Conservation (phyloP, 2,329 filamentous ascomycete genomes). For the Fusarium paranaense region DNA sequence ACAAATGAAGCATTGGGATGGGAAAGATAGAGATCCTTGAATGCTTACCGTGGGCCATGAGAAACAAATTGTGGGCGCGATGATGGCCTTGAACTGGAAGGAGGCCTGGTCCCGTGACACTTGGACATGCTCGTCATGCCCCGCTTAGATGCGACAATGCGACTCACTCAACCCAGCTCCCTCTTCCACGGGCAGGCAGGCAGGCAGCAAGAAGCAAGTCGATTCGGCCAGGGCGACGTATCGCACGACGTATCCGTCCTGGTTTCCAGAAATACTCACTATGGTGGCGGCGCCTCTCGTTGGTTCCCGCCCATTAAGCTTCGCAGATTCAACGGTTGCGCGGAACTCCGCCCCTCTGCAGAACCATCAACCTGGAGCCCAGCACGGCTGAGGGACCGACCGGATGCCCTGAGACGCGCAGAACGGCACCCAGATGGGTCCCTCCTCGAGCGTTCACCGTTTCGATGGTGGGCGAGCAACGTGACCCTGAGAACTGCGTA, state of each 20-base stretch:
- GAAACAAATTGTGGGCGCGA: conserved; percentile 37
- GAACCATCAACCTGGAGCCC: conserved; percentile 3
- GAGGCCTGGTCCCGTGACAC: conserved; percentile 18
- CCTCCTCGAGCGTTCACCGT: conserved; percentile 6
- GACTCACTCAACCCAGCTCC: conserved; percentile 13
- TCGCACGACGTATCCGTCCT: background rate
- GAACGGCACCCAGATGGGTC: background rate
- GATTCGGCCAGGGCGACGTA: conserved; percentile 7
- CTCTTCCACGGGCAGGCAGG: background rate
- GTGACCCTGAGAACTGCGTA: conserved; percentile 18
- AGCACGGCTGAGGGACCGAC: conserved; percentile 22
- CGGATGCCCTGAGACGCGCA: conserved; percentile 14
- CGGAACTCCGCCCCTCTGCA: conserved; percentile 3
- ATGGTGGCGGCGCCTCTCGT: conserved; percentile 16
- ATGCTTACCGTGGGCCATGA: background rate
- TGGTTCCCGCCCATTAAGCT: conserved; percentile 16
- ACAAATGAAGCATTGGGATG: background rate
- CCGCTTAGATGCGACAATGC: conserved; percentile 8
- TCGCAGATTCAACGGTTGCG: conserved; percentile 11
- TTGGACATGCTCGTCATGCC: conserved; percentile 13
- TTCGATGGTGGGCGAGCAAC: conserved; percentile 10
- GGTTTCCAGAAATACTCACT: conserved; percentile 3
- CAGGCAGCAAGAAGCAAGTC: background rate
- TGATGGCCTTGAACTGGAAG: conserved; percentile 10
- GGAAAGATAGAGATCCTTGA: background rate